Base-by-base conservation (phyloP, 192 early-diverging fungal species). In the Phlyctochytrium planicorne region DNA sequence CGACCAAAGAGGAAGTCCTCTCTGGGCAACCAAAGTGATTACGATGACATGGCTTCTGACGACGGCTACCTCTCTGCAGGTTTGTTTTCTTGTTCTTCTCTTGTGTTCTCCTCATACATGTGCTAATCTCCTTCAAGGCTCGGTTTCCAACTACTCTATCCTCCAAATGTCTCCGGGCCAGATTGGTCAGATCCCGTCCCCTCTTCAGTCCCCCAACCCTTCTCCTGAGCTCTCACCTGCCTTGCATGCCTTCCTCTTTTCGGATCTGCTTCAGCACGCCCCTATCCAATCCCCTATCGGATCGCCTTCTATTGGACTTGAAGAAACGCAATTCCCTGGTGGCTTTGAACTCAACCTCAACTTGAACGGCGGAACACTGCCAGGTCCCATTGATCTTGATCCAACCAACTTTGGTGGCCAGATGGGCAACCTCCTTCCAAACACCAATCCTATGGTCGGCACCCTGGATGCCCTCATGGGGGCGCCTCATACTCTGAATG, bases 171-270 rank as follows among this genome's bases (percentile, higher is more conserved):
- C 72, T 3, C 68, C 72, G 20, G 65, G 65, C 3, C 60, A 63
- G 66, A 73, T 73, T 57, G 65, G 60, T 33, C 65, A 65, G 36
- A 73, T 73, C 27, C 72, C 65, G 3, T 73, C 72, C 3, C 72
- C 72, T 3, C n/a, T 12, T 37, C 23, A 29, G 1, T 73, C 72
- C 20, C 72, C 72, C 1, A 47, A 47, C 40, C 40, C 40, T 47
- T 47, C 16, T 50, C 29, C 16, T 69, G 35, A 65, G 30, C 24
- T 40, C 67, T 29, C 59, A 32, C 67, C 35, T 23, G n/a, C 52
- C 60, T 17, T 25, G 4, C 30, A 34, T 24, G 35, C 24, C 34
- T 47, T 47, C 20, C 40, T 47, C 10, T 47, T 47, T 20, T 47
- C 40, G 20, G 40, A 47, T 14, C 40, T 47, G 6, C 40, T 47